Percentiles rank a stretch among this genome's conserved stretches.
phyloP scores from a whole-genome alignment of 805 yeast species.

The Monosporozyma aerobia region DNA sequence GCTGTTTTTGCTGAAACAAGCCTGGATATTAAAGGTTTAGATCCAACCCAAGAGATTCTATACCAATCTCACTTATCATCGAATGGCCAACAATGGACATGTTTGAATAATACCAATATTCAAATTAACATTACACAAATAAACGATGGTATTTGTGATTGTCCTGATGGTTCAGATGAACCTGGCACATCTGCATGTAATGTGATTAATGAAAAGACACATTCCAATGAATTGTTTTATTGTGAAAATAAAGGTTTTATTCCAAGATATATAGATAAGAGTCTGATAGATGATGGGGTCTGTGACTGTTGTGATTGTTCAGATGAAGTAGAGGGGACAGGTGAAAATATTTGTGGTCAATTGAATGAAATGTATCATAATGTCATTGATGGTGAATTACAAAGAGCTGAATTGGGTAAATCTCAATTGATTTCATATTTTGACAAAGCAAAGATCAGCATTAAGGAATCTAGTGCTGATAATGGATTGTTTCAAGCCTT shows the following conservation, averaged over 20 bases:
- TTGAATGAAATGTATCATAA: slow-evolving; percentile 21
- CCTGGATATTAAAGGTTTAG: neutral
- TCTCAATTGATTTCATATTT: slow-evolving; percentile 29
- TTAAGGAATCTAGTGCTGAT: slow-evolving; percentile 5
- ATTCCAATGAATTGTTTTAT: slow-evolving; percentile 40
- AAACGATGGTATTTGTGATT: slow-evolving; percentile 88
- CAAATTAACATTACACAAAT: slow-evolving; percentile 50
- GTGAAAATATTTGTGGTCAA: slow-evolving; percentile 16
- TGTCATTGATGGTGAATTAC: slow-evolving; percentile 39
- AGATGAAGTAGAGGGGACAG: slow-evolving; percentile 45
- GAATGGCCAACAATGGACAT: slow-evolving; percentile 49
- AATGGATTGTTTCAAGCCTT: slow-evolving; percentile 6
- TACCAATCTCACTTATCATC: slow-evolving; percentile 32
- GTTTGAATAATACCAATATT: slow-evolving; percentile 61
- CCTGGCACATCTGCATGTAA: slow-evolving; percentile 88
- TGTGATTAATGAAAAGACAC: slow-evolving; percentile 1
- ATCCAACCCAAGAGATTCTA: slow-evolving; percentile 10
- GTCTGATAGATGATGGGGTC: slow-evolving; percentile 75
- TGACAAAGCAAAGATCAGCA: slow-evolving; percentile 4
- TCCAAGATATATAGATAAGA: slow-evolving; percentile 53
- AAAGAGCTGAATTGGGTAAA: slow-evolving; percentile 45
- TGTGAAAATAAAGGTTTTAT: slow-evolving; percentile 70
- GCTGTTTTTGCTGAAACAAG: neutral
- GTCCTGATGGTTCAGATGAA: slow-evolving; percentile 97
- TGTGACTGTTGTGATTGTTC: slow-evolving; percentile 98